A percentile compares a stretch with the other conserved stretches of the same genome.
Conservation (phyloP, 257 asterid genomes). For the Solanum habrochaites region DNA sequence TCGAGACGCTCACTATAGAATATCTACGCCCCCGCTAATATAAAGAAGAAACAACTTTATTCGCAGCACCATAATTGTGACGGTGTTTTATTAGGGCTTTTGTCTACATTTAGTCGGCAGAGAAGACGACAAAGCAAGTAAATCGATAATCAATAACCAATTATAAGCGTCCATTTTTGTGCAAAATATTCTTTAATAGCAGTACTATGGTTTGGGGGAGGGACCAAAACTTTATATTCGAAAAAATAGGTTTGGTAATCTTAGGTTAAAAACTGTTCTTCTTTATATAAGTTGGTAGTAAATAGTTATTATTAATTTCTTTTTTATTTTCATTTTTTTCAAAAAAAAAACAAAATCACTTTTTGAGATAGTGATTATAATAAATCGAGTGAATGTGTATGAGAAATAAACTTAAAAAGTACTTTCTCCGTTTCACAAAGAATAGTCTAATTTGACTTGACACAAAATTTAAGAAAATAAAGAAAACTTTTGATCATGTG, state of each 20-base stretch:
- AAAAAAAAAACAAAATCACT: not conserved
- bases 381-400: not conserved
- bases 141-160: not conserved
- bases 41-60: not conserved
- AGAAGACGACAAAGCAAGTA: not conserved
- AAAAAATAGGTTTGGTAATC: not conserved
- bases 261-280: not conserved
- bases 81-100: not conserved
- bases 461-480: too few relatives aligned
- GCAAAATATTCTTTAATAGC: not conserved
- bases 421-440: too few relatives aligned
- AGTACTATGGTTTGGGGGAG: not conserved
- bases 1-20: too few relatives aligned
- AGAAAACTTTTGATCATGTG: too few relatives aligned
- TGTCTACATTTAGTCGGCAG: constrained; percentile 3
- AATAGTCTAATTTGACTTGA: too few relatives aligned
- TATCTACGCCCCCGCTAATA: not conserved
- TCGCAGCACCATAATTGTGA: not conserved
- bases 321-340: too few relatives aligned
- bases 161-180: not conserved
- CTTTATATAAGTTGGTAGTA: not conserved
- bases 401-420: not conserved
- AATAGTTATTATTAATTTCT: not conserved
- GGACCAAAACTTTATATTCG: not conserved
- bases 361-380: not conserved